These are phyloP conservation scores for Withania somnifera DNA, from an alignment of 305 asterid species.

Conservation along the genomic window DNA sequence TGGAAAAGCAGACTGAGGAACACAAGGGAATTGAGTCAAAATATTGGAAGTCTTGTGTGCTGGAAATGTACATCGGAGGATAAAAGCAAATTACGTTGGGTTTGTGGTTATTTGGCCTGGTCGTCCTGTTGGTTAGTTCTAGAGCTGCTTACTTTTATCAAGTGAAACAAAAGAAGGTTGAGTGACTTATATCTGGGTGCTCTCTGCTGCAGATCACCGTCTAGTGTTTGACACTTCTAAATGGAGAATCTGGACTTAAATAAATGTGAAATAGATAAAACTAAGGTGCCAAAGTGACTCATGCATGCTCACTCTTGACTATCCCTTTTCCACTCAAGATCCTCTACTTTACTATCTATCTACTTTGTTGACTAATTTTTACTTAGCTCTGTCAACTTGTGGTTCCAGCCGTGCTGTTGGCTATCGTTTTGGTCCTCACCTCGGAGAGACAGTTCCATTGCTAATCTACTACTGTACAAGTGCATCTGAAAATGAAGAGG, in stretches of 20 bases:
- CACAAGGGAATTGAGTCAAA: not conserved
- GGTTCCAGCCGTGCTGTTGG: conserved; percentile 89
- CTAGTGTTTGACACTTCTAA: not conserved
- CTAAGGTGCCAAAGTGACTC: not conserved
- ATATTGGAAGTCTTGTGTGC: not conserved
- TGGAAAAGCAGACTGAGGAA: not conserved
- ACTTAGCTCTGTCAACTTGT: not conserved
- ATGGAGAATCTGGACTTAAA: not conserved
- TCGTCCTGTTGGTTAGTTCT: not conserved
- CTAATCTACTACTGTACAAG: conserved; percentile 70
- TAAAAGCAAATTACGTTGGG: not conserved
- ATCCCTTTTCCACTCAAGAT: not conserved
- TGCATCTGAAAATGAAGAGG: conserved; percentile 99
- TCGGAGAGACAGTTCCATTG: conserved; percentile 89
- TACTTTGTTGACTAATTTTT: not conserved
- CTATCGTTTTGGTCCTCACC: conserved; percentile 97
- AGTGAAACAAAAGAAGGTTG: not conserved
- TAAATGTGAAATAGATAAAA: not conserved
- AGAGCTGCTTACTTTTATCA: not conserved
- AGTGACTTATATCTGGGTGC: not conserved
- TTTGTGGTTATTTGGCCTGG: not conserved
- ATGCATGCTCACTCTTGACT: not conserved
- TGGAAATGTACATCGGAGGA: not conserved
- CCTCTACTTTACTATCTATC: not conserved
- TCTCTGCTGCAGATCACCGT: not conserved